Evolutionary conservation across 2,329 filamentous ascomycete species (phyloP).

Genomic region (Colletotrichum musae): DNA sequence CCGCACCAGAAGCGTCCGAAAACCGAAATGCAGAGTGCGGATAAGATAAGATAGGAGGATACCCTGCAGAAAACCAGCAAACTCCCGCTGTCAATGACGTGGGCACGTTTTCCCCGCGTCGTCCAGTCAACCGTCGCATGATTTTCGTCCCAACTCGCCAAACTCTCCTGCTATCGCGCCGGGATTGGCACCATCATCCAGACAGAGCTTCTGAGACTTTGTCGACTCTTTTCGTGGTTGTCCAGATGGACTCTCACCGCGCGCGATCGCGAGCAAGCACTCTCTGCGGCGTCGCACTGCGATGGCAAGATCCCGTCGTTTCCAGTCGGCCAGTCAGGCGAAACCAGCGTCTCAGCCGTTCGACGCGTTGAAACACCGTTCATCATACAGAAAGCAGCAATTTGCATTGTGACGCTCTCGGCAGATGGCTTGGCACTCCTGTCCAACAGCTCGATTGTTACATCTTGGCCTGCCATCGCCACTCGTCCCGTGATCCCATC

Average conservation of each 20-base stretch:
- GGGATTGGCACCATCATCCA: too few species aligned
- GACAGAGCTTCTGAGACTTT: too few species aligned
- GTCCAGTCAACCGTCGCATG: slow-evolving; percentile 34
- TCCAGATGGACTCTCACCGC: not conserved
- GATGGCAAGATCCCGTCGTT: not conserved
- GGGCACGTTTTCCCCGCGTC: slow-evolving; percentile 16
- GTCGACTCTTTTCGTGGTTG: not conserved
- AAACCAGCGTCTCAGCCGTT: slow-evolving; percentile 33
- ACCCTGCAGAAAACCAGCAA: slow-evolving; percentile 35
- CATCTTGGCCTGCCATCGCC: not conserved
- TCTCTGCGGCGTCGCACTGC: not conserved
- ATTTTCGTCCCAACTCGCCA: slow-evolving; percentile 34
- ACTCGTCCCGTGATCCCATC: not conserved
- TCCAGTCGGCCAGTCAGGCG: not conserved
- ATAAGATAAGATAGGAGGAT: not conserved
- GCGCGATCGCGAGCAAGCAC: not conserved
- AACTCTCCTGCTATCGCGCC: slow-evolving; percentile 11
- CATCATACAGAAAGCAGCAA: not conserved
- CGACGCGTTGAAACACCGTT: slow-evolving; percentile 10
- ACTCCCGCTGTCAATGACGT: slow-evolving; percentile 39
- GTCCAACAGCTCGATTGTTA: not conserved
- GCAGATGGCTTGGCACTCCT: slow-evolving; percentile 3
- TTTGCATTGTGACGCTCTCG: not conserved
- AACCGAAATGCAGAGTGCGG: not conserved
- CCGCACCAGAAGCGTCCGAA: slow-evolving; percentile 6